Conservation (phyloP, 1,284 basidiomycete species). For the Anthracocystis setariae region DNA sequence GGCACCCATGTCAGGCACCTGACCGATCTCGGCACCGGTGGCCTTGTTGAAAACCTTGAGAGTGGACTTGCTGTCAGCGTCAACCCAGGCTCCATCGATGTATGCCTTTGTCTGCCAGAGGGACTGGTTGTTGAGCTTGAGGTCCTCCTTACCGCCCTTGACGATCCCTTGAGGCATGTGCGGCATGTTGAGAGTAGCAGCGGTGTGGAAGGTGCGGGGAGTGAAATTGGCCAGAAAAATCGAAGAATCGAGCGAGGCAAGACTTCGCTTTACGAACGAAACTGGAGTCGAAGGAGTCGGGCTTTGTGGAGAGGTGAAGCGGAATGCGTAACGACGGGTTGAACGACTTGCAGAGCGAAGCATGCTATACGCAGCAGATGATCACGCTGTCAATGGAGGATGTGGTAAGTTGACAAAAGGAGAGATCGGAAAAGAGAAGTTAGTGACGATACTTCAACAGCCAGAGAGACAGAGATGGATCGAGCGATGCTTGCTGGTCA, state of each 20-base stretch:
- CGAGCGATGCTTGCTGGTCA: too few relatives aligned
- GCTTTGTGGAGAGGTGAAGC: conserved; percentile 15
- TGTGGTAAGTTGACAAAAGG: background rate
- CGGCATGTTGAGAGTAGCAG: conserved; percentile 43
- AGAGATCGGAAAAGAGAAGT: background rate
- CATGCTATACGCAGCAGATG: conserved; percentile 27
- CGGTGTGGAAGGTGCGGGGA: conserved; percentile 17
- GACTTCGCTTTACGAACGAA: background rate
- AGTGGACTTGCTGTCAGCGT: conserved; percentile 50
- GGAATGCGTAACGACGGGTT: conserved; percentile 14
- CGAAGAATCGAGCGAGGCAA: background rate
- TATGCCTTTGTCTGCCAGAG: conserved; percentile 57
- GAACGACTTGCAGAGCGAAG: conserved; percentile 33
- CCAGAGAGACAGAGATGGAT: background rate
- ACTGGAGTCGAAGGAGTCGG: background rate
- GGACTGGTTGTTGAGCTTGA: conserved; percentile 56
- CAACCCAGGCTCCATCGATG: conserved; percentile 63
- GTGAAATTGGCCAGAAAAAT: background rate
- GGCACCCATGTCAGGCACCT: conserved; percentile 60
- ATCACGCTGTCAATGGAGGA: background rate
- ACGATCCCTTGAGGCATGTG: conserved; percentile 64
- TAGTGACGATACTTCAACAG: background rate
- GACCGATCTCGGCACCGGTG: conserved; percentile 58
- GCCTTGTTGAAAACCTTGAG: conserved; percentile 66
- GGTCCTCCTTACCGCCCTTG: conserved; percentile 61